phyloP scores from a whole-genome alignment of 371 early-diverging fungal species.

The Neoconidiobolus thromboides region DNA sequence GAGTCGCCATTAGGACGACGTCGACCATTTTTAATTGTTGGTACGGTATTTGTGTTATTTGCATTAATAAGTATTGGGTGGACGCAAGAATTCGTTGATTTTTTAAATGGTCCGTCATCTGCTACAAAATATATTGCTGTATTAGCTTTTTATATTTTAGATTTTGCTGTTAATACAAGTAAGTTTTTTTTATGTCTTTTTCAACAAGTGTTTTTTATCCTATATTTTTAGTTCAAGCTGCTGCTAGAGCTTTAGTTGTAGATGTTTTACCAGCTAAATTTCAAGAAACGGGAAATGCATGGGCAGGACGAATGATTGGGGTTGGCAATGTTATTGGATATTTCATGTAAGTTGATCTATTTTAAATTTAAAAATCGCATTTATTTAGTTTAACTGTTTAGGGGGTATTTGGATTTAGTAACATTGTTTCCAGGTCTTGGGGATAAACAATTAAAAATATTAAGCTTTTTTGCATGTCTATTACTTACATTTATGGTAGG shows the following conservation, averaged over 20 bases:
- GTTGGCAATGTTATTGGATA: constrained; percentile 74
- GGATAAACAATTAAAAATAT: constrained; percentile 58
- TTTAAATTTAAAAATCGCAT: background rate
- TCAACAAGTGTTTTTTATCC: background rate
- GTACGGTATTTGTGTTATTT: constrained; percentile 37
- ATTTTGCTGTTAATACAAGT: constrained; percentile 82
- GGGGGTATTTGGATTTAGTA: constrained; percentile 64
- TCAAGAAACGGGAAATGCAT: constrained; percentile 71
- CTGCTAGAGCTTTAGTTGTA: constrained; percentile 74
- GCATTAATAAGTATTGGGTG: constrained; percentile 59
- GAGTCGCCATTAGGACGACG: constrained; percentile 46
- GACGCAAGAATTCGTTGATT: constrained; percentile 45
- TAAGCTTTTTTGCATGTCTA: constrained; percentile 50
- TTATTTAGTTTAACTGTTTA: constrained; percentile 4
- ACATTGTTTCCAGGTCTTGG: constrained; percentile 53
- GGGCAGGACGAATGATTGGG: constrained; percentile 79
- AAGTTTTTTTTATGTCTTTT: constrained; percentile 8
- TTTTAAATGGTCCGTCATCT: constrained; percentile 19
- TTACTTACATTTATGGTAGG: constrained; percentile 35
- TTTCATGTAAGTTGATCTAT: constrained; percentile 28
- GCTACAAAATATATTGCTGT: constrained; percentile 41
- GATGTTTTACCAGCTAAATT: constrained; percentile 61
- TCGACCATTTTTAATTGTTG: constrained; percentile 49
- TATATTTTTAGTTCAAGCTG: constrained; percentile 40
- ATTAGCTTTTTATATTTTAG: constrained; percentile 59